Base-by-base conservation (phyloP, 805 yeast genomes). In the Myxozyma melibiosi region DNA sequence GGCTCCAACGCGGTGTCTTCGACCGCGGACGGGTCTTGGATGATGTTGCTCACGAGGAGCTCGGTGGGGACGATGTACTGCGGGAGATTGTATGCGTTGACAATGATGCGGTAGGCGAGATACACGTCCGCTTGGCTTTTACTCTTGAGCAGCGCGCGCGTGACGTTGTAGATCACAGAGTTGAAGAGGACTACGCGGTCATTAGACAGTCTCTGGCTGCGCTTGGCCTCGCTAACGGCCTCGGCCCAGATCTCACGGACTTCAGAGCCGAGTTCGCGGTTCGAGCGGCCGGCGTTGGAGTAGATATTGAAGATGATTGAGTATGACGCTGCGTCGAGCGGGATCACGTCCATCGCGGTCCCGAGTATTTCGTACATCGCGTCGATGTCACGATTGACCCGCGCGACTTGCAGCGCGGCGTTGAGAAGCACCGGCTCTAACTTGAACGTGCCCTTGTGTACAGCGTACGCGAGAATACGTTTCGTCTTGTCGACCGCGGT, bases 361-460 rank as follows among this genome's bases (percentile, higher is more conserved):
- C 53, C 51, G 7, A 60, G 43, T 9, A 60, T 35, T 16, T 57
- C 42, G 39, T 45, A 60, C 62, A 55, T 53, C 13, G 48, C 42
- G 30, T 41, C 41, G 4, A 39, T 33, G 16, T 41, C 41, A 4
- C 25, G 24, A 4, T 35, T 35, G 14, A 24, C n/a, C 22, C 45
- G 39, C 50, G 56, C 50, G 8, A 60, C 58, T 28, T 47, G 31
- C 25, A 60, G 45, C 11, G 64, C 64, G 2, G 56, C 38, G 16
- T 58, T 60, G 18, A 60, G 48, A 22, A 58, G 53, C 16, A 60
- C 22, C 24, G 41, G 43, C 18, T 57, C 54, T 4, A 42, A 20
- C 14, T 31, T 33, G 9, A 47, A 31, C 20, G 20, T 37, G 4
- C 31, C 28, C 4, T 30, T 43, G 16, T 34, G 39, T 11, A 38